These are phyloP conservation scores for Leucocoprinus birnbaumii DNA, from an alignment of 768 basidiomycete species.

Conservation along the genomic window DNA sequence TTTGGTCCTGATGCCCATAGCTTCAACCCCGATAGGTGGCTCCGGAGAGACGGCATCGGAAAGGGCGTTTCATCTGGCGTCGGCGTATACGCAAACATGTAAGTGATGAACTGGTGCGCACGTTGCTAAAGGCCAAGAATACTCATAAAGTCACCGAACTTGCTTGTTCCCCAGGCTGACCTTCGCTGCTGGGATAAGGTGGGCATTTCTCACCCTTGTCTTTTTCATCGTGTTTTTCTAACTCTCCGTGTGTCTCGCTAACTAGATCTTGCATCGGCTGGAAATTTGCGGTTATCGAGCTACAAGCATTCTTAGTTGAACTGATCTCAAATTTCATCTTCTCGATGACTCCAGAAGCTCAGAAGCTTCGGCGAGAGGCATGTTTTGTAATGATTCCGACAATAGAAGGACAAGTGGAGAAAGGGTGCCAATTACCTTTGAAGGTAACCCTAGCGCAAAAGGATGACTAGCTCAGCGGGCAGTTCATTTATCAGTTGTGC, in stretches of 20 bases:
- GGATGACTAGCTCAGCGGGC: slow-evolving; percentile 14
- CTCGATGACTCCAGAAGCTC: slow-evolving; percentile 31
- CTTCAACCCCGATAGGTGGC: slow-evolving; percentile 58
- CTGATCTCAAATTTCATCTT: slow-evolving; percentile 54
- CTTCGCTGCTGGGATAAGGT: slow-evolving; percentile 31
- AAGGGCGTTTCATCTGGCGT: slow-evolving; percentile 36
- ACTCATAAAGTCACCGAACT: slow-evolving; percentile 3
- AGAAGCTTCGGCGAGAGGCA: slow-evolving; percentile 34
- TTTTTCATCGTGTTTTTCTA: background rate
- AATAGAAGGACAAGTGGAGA: slow-evolving; percentile 37
- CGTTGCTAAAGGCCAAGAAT: background rate
- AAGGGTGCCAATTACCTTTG: slow-evolving; percentile 39
- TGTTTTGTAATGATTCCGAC: slow-evolving; percentile 40
- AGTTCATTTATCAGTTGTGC: background rate
- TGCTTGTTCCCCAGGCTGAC: slow-evolving; percentile 19
- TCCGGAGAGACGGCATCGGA: slow-evolving; percentile 31
- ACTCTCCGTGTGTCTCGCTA: background rate
- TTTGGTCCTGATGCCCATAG: slow-evolving; percentile 56
- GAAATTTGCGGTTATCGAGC: slow-evolving; percentile 43
- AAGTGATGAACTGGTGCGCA: background rate
- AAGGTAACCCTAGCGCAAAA: slow-evolving; percentile 29
- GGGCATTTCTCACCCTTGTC: slow-evolving; percentile 9
- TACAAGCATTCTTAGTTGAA: slow-evolving; percentile 60
- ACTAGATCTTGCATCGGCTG: slow-evolving; percentile 33
- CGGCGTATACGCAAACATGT: slow-evolving; percentile 49